Base-by-base conservation (phyloP, 73 alveolate genomes). In the Durusdinium trenchii region DNA sequence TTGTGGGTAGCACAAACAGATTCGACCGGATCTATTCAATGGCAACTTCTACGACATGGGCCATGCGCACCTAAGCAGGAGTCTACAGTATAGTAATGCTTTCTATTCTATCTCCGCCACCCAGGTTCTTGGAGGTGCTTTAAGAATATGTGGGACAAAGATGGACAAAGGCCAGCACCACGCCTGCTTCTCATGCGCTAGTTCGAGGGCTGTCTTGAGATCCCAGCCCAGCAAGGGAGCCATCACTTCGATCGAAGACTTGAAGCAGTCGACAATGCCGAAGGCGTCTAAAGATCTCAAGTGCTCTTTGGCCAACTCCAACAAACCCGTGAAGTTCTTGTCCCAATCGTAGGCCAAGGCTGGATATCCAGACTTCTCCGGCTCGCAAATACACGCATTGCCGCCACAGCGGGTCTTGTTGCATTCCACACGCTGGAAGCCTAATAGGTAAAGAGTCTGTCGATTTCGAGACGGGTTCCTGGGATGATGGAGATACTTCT, bases 341-440 rank as follows among this genome's bases (percentile, higher is more conserved):
- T 71, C 98, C 98, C 98, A 91, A 42, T 91, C 85, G 45, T 91
- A 91, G 67, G 78, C 46, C 76, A 14, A 48, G 18, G 90, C 84
- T 9, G 98, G 98, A 67, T 47, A 47, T 14, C 98, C 90, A 6
- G 98, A 38, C 28, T 71, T 46, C 3, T 48, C 60, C n/a, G 67
- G 36, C n/a, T 91, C 89, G 62, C 98, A 91, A 43, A 91, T 91
- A 54, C 98, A 91, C 51, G 98, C 98, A 71, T 91, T 78, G 52
- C 98, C 98, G 3, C 98, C 98, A 36, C 98, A 91, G 6, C 98
- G 71, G 12, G 78, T 91, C 46, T 54, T n/a, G 76, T 91, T 91
- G 98, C 98, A 91, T 42, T 57, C 78, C 52, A 91, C 98, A 3
- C 98, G 87, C n/a, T 48, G 98, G 89, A 91, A 91, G 18, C 98